Base-by-base conservation (phyloP, 306 rosid genomes). In the Pterocarpus macrocarpus region DNA sequence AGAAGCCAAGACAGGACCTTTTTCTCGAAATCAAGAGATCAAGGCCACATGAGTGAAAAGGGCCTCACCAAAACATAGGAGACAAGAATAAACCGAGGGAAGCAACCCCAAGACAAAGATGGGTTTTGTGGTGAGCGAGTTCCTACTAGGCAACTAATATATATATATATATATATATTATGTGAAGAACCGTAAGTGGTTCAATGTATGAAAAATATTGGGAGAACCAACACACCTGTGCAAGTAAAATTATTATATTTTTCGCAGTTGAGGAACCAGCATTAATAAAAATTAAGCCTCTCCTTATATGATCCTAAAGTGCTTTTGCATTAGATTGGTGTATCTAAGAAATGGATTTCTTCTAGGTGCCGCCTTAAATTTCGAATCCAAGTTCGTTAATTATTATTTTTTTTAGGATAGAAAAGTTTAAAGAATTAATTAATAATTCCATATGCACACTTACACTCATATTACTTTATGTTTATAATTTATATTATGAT, bases 1-100 rank as follows among this genome's bases (percentile, higher is more conserved):
- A 86, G 69, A 80, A 71, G 83, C 76, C 43, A 87, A 69, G 30
- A 65, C 63, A 58, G 64, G 5, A 66, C 8, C 86, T 71, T 81
- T 83, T 52, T 13, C 71, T 14, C 7, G 50, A 13, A 43, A 82
- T 68, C 67, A 66, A 38, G 83, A 52, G 84, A 62, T 4, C 52
- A 79, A 55, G 44, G 52, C 47, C 81, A 85, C 82, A 80, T 11
- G 15, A 41, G 68, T 49, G 53, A 58, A 41, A 33, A 57, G 73
- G 6, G 39, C 17, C 32, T 17, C 49, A 58, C 34, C 13, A 28
- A 16, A 69, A 33, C 33, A 61, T 38, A 32, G 28, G 56, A 58
- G 28, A 35, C 9, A 36, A 43, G 69, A 22, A 22, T 22, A 22
- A 22, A 22, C 28, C 28, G 28, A 43, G 75, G 9, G 75, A 44